Evolutionary conservation across 2,329 filamentous ascomycete species (phyloP).

Genomic region (Colletotrichum orchidophilum): DNA sequence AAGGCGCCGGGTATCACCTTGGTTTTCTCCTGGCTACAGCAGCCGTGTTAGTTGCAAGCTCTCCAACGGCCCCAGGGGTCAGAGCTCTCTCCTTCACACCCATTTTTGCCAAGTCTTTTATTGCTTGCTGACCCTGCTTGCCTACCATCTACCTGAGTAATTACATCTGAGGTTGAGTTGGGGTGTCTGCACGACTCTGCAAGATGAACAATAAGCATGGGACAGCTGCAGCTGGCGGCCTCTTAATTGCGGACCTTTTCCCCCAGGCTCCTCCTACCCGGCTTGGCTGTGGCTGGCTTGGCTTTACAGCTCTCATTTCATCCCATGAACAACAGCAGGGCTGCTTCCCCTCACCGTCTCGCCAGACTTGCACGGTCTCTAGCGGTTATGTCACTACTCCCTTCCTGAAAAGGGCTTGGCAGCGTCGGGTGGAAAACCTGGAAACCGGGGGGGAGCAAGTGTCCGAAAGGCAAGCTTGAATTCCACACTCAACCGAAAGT

Average conservation of each 20-base stretch:
- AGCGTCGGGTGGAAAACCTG: constrained; percentile 19
- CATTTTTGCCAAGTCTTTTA: neutral
- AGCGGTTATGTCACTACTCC: constrained; percentile 19
- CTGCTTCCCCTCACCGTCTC: constrained; percentile 21
- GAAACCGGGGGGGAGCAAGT: constrained; percentile 22
- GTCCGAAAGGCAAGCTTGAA: constrained; percentile 15
- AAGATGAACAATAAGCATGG: constrained; percentile 13
- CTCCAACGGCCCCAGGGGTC: constrained; percentile 1
- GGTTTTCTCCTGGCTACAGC: constrained; percentile 9
- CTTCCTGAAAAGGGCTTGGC: constrained; percentile 29
- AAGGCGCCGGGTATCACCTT: constrained; percentile 7
- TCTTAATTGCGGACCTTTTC: constrained; percentile 31
- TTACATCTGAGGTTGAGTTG: constrained; percentile 19
- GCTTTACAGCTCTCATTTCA: constrained; percentile 14
- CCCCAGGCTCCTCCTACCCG: constrained; percentile 1
- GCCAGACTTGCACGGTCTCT: constrained; percentile 12
- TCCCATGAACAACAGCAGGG: neutral
- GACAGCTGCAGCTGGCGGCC: constrained; percentile 32
- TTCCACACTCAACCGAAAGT: constrained; percentile 8
- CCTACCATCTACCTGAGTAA: neutral
- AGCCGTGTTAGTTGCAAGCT: constrained; percentile 20
- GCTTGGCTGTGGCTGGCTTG: constrained; percentile 10
- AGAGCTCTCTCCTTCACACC: constrained; percentile 22
- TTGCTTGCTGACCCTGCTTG: constrained; percentile 12
- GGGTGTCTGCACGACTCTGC: constrained; percentile 30